Evolutionary conservation across 2,329 filamentous ascomycete genomes (phyloP).

Genomic region (Claviceps sp.): DNA sequence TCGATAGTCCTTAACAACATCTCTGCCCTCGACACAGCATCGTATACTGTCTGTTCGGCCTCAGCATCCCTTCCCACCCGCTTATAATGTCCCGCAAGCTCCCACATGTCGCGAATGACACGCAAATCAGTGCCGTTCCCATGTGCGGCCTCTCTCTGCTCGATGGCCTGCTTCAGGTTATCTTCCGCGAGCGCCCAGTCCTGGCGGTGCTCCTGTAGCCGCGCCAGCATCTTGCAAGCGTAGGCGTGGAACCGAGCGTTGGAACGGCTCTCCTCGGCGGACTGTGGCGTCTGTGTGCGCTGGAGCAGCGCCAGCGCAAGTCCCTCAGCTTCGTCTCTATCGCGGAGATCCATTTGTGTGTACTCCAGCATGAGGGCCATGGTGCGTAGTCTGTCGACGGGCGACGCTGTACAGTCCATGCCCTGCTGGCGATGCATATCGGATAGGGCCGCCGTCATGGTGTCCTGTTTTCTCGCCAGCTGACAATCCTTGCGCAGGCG

Average conservation of each 20-base stretch:
- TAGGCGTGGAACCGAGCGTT: slow-evolving; percentile 25
- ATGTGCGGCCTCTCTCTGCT: slow-evolving; percentile 22
- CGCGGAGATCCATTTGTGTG: slow-evolving; percentile 24
- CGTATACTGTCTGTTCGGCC: slow-evolving; percentile 16
- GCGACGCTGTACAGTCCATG: slow-evolving; percentile 5
- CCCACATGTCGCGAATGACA: slow-evolving; percentile 26
- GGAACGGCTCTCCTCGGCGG: slow-evolving; percentile 10
- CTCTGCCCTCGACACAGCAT: slow-evolving; percentile 20
- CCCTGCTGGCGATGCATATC: slow-evolving; percentile 8
- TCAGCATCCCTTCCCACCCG: slow-evolving; percentile 16
- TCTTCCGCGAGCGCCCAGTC: slow-evolving; percentile 20
- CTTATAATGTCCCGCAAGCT: slow-evolving; percentile 21
- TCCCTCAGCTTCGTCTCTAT: slow-evolving; percentile 18
- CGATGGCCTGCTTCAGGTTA: slow-evolving; percentile 20
- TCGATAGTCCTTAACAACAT: slow-evolving; percentile 11
- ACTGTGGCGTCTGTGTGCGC: slow-evolving; percentile 15
- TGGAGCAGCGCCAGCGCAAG: slow-evolving; percentile 17
- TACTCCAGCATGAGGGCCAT: slow-evolving; percentile 23
- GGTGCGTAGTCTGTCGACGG: slow-evolving; percentile 16
- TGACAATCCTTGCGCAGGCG: slow-evolving; percentile 19
- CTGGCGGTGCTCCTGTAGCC: slow-evolving; percentile 19
- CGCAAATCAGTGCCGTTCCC: slow-evolving; percentile 21
- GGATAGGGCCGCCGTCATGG: slow-evolving; percentile 19
- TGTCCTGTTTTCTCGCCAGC: slow-evolving; percentile 13
- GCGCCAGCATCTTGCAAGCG: slow-evolving; percentile 24